A percentile compares a stretch with the other conserved stretches of the same genome.
Conservation (phyloP, 2,329 filamentous ascomycete species). For the Fusarium abutilonis region DNA sequence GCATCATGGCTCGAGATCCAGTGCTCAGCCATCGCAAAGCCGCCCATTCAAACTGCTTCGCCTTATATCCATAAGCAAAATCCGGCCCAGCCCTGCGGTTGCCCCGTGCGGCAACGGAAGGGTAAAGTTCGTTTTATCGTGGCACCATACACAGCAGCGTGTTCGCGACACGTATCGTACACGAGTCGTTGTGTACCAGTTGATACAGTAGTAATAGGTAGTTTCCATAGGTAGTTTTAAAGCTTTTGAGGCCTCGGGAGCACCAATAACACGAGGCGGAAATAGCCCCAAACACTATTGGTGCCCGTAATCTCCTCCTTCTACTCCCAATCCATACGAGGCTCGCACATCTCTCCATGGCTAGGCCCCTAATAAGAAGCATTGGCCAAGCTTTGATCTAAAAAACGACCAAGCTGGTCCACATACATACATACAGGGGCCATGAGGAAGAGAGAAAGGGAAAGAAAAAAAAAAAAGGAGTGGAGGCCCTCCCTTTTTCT, state of each 20-base stretch:
- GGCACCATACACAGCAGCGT: conserved; percentile 19
- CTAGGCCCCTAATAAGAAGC: conserved; percentile 31
- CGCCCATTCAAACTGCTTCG: background rate
- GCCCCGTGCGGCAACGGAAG: conserved; percentile 23
- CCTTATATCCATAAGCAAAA: conserved; percentile 12
- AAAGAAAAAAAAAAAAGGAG: background rate
- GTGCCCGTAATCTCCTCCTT: conserved; percentile 6
- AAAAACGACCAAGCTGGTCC: conserved; percentile 30
- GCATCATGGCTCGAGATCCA: background rate
- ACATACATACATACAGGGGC: conserved; percentile 23
- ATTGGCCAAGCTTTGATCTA: conserved; percentile 42
- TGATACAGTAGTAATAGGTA: background rate
- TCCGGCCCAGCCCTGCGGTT: conserved; percentile 14
- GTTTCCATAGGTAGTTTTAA: no score
- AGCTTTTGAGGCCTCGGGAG: background rate
- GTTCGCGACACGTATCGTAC: conserved; percentile 10
- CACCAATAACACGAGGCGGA: conserved; percentile 9
- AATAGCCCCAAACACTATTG: conserved; percentile 11
- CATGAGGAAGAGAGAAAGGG: conserved; percentile 5
- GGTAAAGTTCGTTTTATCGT: conserved; percentile 14
- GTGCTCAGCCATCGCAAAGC: conserved; percentile 20
- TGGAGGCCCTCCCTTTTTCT: conserved; percentile 11
- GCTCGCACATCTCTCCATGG: conserved; percentile 20
- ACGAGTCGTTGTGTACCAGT: conserved; percentile 5
- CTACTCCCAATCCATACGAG: conserved; percentile 11